A percentile compares a stretch with the other conserved stretches of the same genome.
These are phyloP conservation scores for Inga oerstediana DNA, from an alignment of 306 rosid genomes.

Conservation along the genomic window DNA sequence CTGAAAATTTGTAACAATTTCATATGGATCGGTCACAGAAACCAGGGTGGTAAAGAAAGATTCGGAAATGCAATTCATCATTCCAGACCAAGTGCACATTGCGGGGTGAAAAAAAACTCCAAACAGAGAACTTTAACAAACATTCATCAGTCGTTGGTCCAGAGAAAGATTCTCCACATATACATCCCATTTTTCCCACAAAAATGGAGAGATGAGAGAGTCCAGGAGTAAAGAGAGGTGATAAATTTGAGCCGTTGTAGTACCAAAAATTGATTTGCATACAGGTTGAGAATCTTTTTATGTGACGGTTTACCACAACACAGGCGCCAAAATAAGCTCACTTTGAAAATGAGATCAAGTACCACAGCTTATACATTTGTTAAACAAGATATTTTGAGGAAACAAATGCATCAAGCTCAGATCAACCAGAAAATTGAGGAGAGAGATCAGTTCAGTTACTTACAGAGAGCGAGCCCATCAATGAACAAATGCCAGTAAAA, in stretches of 20 bases:
- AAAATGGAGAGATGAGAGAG: not conserved
- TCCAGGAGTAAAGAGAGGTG: not conserved
- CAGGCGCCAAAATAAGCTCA: conserved; percentile 1
- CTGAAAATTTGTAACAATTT: conserved; percentile 45
- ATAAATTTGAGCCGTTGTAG: not conserved
- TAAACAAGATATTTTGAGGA: conserved; percentile 12
- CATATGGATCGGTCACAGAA: conserved; percentile 17
- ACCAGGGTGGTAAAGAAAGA: not conserved
- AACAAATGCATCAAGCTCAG: conserved; percentile 3
- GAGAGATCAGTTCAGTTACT: conserved; percentile 19
- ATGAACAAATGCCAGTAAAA: conserved; percentile 81
- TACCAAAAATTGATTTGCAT: not conserved
- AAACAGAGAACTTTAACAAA: conserved; percentile 25
- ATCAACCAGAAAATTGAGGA: conserved; percentile 19
- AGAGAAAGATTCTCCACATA: conserved; percentile 6
- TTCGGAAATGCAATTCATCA: not conserved
- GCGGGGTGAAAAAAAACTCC: not conserved
- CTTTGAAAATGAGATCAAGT: conserved; percentile 20
- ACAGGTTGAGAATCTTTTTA: not conserved
- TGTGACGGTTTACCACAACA: conserved; percentile 4
- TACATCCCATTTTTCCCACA: not conserved
- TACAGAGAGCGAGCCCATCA: conserved; percentile 95
- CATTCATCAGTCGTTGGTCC: not conserved
- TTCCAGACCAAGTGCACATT: not conserved
- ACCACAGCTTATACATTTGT: not conserved